Evolutionary conservation across 805 yeast species (phyloP).

Genomic region (Candida pseudoglaebosa): DNA sequence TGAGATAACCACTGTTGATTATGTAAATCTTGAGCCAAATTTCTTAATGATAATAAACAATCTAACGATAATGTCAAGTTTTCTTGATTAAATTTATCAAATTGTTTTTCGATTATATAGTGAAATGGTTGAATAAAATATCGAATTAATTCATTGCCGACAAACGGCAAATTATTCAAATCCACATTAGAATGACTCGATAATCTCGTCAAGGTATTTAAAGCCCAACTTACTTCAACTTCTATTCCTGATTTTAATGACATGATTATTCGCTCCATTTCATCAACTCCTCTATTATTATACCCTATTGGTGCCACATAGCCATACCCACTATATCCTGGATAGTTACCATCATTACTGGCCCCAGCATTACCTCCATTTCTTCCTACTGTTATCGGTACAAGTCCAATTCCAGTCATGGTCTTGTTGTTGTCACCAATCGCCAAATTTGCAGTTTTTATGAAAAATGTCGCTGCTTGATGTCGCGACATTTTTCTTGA

Average conservation of each 20-base stretch:
- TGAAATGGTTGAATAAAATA: constrained; percentile 34
- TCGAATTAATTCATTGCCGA: constrained; percentile 39
- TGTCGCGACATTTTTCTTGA: too few relatives aligned
- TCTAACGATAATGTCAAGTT: constrained; percentile 29
- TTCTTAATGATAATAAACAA: constrained; percentile 68
- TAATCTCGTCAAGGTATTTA: constrained; percentile 49
- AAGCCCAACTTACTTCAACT: constrained; percentile 69
- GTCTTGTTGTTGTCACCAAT: background rate
- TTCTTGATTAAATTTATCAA: constrained; percentile 14
- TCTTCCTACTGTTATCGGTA: background rate
- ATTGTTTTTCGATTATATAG: constrained; percentile 16
- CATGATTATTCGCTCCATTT: constrained; percentile 63
- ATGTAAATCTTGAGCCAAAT: constrained; percentile 76
- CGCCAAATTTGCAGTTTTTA: background rate
- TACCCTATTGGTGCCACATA: constrained; percentile 18
- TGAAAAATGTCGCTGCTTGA: constrained; percentile 1
- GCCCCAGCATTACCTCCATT: background rate
- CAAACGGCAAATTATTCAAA: constrained; percentile 39
- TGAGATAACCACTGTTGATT: constrained; percentile 76
- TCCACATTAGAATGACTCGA: constrained; percentile 48
- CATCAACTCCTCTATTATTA: constrained; percentile 55
- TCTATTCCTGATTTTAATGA: constrained; percentile 62
- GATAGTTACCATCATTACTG: constrained; percentile 1
- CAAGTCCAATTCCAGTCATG: constrained; percentile 1
- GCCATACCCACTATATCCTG: constrained; percentile 7